Base-by-base conservation (phyloP, 1,284 basidiomycete genomes). In the Quambalaria eucalypti region DNA sequence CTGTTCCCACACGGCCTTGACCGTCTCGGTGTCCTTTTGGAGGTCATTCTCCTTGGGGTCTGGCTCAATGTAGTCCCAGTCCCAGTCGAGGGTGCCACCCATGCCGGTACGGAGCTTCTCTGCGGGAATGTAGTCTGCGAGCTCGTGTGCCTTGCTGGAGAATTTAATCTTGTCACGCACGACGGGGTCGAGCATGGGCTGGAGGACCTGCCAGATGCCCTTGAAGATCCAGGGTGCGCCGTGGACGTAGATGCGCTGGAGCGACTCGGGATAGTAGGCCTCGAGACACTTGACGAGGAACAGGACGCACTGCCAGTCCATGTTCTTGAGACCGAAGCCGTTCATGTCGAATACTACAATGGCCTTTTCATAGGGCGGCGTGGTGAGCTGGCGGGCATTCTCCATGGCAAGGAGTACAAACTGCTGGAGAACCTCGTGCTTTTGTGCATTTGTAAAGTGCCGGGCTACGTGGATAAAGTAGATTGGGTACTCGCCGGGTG, bases 381-480 rank as follows among this genome's bases (percentile, higher is more conserved):
- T 72, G 56, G 62, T 67, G 50, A 76, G 60, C 51, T 59, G 57
- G 52, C 69, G 71, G 9, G 65, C 60, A 39, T 69, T 70, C 55
- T 73, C 71, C 66, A 73, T 68, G 52, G 71, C 74, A 28, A 72
- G 66, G 48, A 76, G 52, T 31, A 76, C 66, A 56, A 76, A 69
- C 53, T 69, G 61, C 59, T 76, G 72, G 49, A 76, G 65, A 21
- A 67, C 63, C 59, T 75, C 66, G 60, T 66, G 59, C 66, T 72
- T 73, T 56, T 75, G 73, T 28, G 70, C 73, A 54, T 57, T 69
- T 29, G 73, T 71, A 40, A 73, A 70, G 59, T 75, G 73, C 50
- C 73, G 69, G 19, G 66, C 70, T 39, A 76, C 71, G 61, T 76
- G 72, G 48, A 74, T 73, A 51, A 74, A 74, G 64, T 73, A 74